These are phyloP conservation scores for Zygosaccharomyces sapae DNA, from an alignment of 1,139 yeast species.

Conservation along the genomic window DNA sequence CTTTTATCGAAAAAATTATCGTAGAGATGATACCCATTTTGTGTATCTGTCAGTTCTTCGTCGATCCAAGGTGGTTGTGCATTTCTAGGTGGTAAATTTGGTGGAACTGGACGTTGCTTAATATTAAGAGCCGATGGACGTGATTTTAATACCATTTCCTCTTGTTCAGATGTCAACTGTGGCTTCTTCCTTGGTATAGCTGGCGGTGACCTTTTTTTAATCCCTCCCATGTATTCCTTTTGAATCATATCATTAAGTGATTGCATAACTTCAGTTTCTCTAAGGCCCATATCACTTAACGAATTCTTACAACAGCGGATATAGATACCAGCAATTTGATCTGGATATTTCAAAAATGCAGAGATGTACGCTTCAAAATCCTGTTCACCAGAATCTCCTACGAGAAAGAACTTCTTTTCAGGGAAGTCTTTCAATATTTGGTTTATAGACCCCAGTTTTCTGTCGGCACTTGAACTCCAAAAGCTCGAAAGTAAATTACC, in stretches of 20 bases:
- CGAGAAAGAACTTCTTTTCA: constrained; percentile 64
- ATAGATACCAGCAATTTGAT: constrained; percentile 66
- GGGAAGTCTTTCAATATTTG: constrained; percentile 75
- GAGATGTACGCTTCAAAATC: constrained; percentile 89
- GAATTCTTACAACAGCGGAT: constrained; percentile 75
- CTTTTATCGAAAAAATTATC: constrained; percentile 37
- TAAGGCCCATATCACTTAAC: constrained; percentile 50
- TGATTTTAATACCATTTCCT: constrained; percentile 15
- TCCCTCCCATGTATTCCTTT: constrained; percentile 16
- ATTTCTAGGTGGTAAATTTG: constrained; percentile 10
- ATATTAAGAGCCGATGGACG: constrained; percentile 7
- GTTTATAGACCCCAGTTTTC: constrained; percentile 63
- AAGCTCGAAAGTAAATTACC: constrained; percentile 77
- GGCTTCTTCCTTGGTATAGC: constrained; percentile 20
- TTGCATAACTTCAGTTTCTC: constrained; percentile 31
- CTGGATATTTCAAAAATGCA: constrained; percentile 58
- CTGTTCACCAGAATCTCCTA: constrained; percentile 95
- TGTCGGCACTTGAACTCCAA: constrained; percentile 80
- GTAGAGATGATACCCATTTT: constrained; percentile 29
- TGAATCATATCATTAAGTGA: constrained; percentile 34
- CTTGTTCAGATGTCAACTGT: constrained; percentile 16
- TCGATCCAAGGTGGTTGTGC: neutral
- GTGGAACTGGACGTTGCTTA: constrained; percentile 27
- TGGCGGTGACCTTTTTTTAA: constrained; percentile 14
- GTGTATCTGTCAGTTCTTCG: constrained; percentile 16